Conservation (phyloP, 164 flowering plant species). For the Houttuynia cordata region DNA sequence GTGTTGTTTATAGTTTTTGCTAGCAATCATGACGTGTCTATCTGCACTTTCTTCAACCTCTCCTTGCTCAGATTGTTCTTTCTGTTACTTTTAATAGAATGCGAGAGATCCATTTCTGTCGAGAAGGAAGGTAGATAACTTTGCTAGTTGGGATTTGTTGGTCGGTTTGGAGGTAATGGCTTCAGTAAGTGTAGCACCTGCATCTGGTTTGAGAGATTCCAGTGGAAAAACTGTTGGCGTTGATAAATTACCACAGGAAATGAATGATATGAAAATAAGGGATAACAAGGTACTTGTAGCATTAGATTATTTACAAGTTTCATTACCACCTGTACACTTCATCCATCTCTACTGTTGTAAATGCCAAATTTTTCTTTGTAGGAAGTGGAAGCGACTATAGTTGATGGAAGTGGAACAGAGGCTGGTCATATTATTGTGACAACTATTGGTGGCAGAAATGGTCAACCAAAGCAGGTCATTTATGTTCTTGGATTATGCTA, state of each 20-base stretch:
- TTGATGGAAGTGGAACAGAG: conserved; percentile 56
- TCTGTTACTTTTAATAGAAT: no score
- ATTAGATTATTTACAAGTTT: neutral
- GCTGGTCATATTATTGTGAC: conserved; percentile 62
- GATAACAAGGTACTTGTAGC: conserved; percentile 44
- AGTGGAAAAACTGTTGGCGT: conserved; percentile 30
- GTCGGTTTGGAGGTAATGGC: conserved; percentile 22
- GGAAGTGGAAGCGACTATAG: conserved; percentile 53
- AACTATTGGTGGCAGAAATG: conserved; percentile 54
- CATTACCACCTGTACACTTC: neutral
- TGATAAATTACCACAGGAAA: conserved; percentile 59
- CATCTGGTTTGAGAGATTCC: conserved; percentile 35
- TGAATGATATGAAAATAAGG: conserved; percentile 67
- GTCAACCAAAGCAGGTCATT: conserved; percentile 50
- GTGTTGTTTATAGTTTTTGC: no score
- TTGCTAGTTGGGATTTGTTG: neutral
- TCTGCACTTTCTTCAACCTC: no score
- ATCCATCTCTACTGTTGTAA: neutral
- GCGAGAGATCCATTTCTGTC: no score
- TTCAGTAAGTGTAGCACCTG: conserved; percentile 33
- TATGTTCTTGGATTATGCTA: neutral
- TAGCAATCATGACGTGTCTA: no score
- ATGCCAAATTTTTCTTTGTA: conserved; percentile 1
- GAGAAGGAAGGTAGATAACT: neutral
- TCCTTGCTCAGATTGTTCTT: no score